Percentiles rank a stretch among this genome's conserved stretches.
Conservation (phyloP, 176 grass and related monocot species). For the Miscanthus lutarioriparius region DNA sequence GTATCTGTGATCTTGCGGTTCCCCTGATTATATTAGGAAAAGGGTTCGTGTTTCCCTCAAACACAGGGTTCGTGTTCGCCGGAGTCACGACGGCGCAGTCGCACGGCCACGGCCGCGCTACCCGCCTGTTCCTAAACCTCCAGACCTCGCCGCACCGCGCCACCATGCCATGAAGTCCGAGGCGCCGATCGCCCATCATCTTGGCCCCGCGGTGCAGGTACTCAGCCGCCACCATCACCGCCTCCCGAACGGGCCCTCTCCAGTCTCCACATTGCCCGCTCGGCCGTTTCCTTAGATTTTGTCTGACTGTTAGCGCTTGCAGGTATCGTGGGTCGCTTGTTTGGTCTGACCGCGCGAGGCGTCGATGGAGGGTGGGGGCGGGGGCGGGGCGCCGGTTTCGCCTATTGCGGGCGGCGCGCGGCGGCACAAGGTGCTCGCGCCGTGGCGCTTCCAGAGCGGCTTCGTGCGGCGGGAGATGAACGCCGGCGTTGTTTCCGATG, state of each 20-base stretch:
- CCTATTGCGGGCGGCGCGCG: neutral
- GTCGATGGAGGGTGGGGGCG: neutral
- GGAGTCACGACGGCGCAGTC: neutral
- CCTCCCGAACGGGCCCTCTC: neutral
- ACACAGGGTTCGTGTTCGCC: neutral
- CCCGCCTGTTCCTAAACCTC: neutral
- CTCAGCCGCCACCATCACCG: neutral
- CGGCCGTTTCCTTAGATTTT: neutral
- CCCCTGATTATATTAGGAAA: neutral
- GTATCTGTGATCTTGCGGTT: neutral
- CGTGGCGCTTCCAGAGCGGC: conserved; percentile 27
- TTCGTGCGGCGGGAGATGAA: conserved; percentile 5
- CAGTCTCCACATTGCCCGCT: neutral
- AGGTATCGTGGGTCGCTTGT: neutral
- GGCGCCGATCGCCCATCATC: neutral
- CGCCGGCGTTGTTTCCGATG: neutral
- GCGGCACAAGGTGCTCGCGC: conserved; percentile 21
- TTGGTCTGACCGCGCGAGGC: neutral
- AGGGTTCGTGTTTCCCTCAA: neutral
- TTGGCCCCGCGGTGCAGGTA: neutral
- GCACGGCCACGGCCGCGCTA: neutral
- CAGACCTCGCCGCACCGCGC: neutral
- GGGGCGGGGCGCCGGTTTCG: neutral
- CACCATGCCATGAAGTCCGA: neutral
- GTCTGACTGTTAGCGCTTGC: neutral